A percentile compares a stretch with the other conserved stretches of the same genome.
Conservation (phyloP, 306 rosid genomes). For the Trifolium repens region DNA sequence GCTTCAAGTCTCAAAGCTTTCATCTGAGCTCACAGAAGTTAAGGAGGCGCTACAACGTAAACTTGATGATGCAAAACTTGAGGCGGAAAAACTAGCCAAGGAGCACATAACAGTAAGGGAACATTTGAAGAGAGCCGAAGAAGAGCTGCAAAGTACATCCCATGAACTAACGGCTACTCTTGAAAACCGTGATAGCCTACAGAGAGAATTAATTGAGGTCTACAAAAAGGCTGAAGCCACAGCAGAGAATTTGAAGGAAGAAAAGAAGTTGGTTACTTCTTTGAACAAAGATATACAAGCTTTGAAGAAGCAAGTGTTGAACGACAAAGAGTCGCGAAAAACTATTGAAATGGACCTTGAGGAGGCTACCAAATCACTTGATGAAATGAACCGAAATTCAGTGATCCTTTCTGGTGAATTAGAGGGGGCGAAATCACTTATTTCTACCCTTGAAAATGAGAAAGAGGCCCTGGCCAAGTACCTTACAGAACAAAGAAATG, state of each 20-base stretch:
- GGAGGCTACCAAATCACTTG: constrained; percentile 79
- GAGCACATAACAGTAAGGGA: constrained; percentile 67
- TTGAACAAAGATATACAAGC: constrained; percentile 58
- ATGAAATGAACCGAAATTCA: constrained; percentile 74
- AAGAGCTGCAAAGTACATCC: constrained; percentile 58
- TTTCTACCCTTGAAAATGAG: constrained; percentile 73
- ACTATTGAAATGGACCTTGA: constrained; percentile 72
- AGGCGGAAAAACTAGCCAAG: constrained; percentile 48
- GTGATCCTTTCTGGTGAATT: constrained; percentile 62
- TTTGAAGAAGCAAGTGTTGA: constrained; percentile 65
- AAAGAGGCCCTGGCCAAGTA: constrained; percentile 62
- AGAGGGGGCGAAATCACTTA: constrained; percentile 57
- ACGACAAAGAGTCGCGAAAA: constrained; percentile 61
- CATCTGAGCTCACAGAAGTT: constrained; percentile 65
- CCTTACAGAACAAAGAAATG: constrained; percentile 65
- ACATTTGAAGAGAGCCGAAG: constrained; percentile 54
- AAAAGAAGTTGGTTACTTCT: constrained; percentile 59
- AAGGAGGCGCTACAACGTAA: constrained; percentile 59
- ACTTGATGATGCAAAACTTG: constrained; percentile 58
- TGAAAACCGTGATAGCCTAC: constrained; percentile 63
- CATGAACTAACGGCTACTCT: constrained; percentile 51
- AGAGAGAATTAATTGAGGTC: constrained; percentile 62
- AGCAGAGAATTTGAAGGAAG: constrained; percentile 61
- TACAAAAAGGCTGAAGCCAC: constrained; percentile 70
- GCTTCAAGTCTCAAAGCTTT: constrained; percentile 61